phyloP scores from a whole-genome alignment of 768 basidiomycete genomes.

The Termitomyces sp. region DNA sequence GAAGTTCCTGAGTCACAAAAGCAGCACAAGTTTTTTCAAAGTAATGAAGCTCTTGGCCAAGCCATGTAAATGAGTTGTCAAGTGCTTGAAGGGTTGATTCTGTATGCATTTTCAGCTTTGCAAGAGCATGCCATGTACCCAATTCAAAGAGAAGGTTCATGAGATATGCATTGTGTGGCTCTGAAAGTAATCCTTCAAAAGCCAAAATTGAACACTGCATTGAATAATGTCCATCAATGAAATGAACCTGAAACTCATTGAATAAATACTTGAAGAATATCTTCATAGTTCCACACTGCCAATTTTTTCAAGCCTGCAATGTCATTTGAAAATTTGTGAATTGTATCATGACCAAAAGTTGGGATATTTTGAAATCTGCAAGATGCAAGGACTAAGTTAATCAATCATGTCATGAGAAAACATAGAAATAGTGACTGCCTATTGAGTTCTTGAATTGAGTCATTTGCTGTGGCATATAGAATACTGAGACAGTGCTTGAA shows the following conservation, averaged over 20 bases:
- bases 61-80: constrained; percentile 4
- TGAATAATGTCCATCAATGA: background rate
- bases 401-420: background rate
- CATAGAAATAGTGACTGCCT: background rate
- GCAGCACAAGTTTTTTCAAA: constrained; percentile 10
- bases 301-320: background rate
- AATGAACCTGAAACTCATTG: background rate
- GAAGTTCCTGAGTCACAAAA: constrained; percentile 8
- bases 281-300: constrained; percentile 24
- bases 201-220: background rate
- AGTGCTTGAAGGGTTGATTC: constrained; percentile 7
- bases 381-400: background rate
- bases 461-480: constrained; percentile 6
- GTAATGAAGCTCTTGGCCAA: constrained; percentile 6
- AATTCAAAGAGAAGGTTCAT: constrained; percentile 16
- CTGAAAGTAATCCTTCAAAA: background rate
- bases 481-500: constrained; percentile 21
- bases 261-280: constrained; percentile 22
- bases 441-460: too few species aligned
- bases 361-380: background rate
- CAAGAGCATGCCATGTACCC: constrained; percentile 21
- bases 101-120: constrained; percentile 21
- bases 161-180: constrained; percentile 15
- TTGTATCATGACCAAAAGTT: background rate
- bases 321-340: background rate